Evolutionary conservation across 768 basidiomycete genomes (phyloP).

Genomic region (Lactarius quietus): DNA sequence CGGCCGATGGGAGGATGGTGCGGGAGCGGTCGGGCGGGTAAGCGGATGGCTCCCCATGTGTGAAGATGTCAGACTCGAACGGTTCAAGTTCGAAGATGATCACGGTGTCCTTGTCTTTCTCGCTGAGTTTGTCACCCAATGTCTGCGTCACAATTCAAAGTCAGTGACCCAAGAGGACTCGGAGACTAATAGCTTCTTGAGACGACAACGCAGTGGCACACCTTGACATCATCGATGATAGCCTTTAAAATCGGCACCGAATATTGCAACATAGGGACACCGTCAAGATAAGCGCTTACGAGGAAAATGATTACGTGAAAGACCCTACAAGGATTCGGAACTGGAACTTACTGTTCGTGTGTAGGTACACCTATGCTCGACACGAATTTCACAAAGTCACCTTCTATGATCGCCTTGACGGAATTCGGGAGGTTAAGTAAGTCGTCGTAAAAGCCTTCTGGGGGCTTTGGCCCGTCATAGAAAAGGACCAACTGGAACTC

Average conservation of each 20-base stretch:
- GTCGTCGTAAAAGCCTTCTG: constrained; percentile 49
- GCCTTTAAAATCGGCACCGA: constrained; percentile 31
- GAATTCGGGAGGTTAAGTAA: constrained; percentile 44
- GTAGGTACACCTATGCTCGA: not conserved
- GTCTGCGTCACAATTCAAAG: constrained; percentile 33
- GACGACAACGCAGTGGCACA: constrained; percentile 21
- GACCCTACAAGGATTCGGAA: not conserved
- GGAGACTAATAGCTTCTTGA: not conserved
- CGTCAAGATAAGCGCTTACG: not conserved
- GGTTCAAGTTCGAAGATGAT: constrained; percentile 36
- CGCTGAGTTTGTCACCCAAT: constrained; percentile 39
- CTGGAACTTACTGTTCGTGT: not conserved
- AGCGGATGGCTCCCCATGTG: constrained; percentile 13
- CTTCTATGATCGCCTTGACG: constrained; percentile 26
- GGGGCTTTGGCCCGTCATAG: constrained; percentile 53
- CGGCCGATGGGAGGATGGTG: not conserved
- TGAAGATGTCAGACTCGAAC: constrained; percentile 12
- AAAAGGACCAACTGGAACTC: constrained; percentile 46
- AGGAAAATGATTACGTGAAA: not conserved
- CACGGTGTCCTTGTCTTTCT: constrained; percentile 37
- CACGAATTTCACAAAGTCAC: constrained; percentile 36
- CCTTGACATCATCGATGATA: constrained; percentile 44
- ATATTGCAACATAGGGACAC: not conserved
- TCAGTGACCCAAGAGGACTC: not conserved
- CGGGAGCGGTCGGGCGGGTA: constrained; percentile 19